Percentiles rank a stretch among this genome's conserved stretches.
Evolutionary conservation across 352 stramenopile species (phyloP).

Genomic region (Pythium chondricola): DNA sequence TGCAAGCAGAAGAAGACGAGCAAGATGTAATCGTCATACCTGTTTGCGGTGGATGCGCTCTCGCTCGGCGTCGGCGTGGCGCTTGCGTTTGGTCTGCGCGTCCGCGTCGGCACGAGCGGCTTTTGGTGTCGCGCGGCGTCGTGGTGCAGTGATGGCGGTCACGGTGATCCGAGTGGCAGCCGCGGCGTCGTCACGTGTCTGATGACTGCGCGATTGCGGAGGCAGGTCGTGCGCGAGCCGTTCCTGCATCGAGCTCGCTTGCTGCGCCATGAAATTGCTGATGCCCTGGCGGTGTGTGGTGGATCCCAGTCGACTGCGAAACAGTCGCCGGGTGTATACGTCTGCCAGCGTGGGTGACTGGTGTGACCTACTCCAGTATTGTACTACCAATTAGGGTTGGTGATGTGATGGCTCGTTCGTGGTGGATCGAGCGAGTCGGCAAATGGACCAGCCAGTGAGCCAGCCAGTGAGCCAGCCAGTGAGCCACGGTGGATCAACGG

Average conservation of each 20-base stretch:
- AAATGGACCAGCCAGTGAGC: background rate
- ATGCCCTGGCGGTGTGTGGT: no score
- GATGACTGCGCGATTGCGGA: constrained; percentile 2
- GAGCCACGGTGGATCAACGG: no score
- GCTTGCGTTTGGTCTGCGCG: constrained; percentile 19
- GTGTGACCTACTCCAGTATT: no score
- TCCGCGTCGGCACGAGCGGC: constrained; percentile 1
- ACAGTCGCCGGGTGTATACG: no score
- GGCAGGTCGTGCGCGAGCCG: background rate
- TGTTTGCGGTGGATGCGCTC: constrained; percentile 24
- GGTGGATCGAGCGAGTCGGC: background rate
- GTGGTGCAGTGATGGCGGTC: background rate
- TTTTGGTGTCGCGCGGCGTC: constrained; percentile 4
- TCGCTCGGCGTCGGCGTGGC: constrained; percentile 21
- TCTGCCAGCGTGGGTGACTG: no score
- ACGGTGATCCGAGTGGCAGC: background rate
- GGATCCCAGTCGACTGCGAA: no score
- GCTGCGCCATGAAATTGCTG: constrained; percentile 12
- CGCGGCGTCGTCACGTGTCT: background rate
- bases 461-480: no score
- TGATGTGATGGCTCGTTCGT: no score
- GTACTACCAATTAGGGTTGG: no score
- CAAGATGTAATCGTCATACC: no score
- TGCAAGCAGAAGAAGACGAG: no score
- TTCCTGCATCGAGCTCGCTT: constrained; percentile 3